Conservation (phyloP, 192 early-diverging fungal genomes). For the Backusella parvicylindrica region DNA sequence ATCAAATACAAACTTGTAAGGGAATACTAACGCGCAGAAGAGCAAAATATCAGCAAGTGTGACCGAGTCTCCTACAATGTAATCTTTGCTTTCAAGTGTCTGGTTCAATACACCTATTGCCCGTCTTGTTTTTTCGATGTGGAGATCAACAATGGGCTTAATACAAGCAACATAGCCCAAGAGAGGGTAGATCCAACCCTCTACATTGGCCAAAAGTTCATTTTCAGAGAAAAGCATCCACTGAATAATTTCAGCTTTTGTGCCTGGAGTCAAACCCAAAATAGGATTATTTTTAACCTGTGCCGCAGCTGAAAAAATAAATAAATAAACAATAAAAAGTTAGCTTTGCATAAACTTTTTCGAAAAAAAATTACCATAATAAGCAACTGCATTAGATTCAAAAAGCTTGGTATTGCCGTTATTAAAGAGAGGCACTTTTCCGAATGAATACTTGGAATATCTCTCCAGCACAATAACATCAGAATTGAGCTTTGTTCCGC, state of each 20-base stretch:
- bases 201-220: slow-evolving; percentile 42
- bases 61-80: slow-evolving; percentile 87
- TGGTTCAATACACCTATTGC: slow-evolving; percentile 38
- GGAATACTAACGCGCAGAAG: slow-evolving; percentile 45
- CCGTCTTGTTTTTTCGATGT: slow-evolving; percentile 34
- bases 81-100: slow-evolving; percentile 76
- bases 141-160: slow-evolving; percentile 58
- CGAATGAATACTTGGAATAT: not conserved
- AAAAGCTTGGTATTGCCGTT: not conserved
- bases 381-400: not conserved
- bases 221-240: slow-evolving; percentile 56
- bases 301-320: not conserved
- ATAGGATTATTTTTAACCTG: not conserved
- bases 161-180: slow-evolving; percentile 26
- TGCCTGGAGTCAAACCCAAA: not conserved
- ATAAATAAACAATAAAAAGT: too few relatives aligned
- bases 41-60: slow-evolving; percentile 86
- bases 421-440: not conserved
- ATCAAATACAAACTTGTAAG: slow-evolving; percentile 59
- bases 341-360: not conserved
- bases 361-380: not conserved
- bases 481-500: not conserved
- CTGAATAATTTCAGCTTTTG: slow-evolving; percentile 28
- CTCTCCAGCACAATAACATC: not conserved
- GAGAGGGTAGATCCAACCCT: slow-evolving; percentile 40